phyloP scores from a whole-genome alignment of 495 filamentous ascomycete genomes.

The Aspergillus sclerotioniger region DNA sequence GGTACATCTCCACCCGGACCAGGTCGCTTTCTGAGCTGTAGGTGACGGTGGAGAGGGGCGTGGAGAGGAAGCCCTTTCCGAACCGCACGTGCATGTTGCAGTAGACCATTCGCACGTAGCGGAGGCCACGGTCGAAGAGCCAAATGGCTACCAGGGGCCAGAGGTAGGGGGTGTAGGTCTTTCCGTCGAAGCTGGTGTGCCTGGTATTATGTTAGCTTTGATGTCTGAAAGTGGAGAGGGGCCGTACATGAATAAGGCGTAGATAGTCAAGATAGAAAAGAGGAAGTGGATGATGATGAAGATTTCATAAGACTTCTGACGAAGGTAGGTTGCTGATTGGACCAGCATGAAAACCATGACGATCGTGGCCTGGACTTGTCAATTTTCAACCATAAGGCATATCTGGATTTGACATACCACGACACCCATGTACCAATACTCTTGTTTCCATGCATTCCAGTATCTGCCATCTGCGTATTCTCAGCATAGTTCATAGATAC shows the following conservation, averaged over 20 bases:
- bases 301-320: conserved; percentile 41
- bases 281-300: conserved; percentile 46
- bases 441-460: conserved; percentile 19
- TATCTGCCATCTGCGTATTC: conserved; percentile 9
- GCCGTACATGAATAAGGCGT: conserved; percentile 38
- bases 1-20: conserved; percentile 34
- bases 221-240: neutral
- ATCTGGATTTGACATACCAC: conserved; percentile 18
- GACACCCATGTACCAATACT: conserved; percentile 39
- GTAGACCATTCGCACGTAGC: conserved; percentile 35
- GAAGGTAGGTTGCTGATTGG: conserved; percentile 36
- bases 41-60: conserved; percentile 23
- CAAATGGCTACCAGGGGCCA: conserved; percentile 43
- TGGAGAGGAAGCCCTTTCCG: conserved; percentile 6
- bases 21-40: conserved; percentile 38
- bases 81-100: conserved; percentile 29
- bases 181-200: conserved; percentile 35
- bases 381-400: neutral
- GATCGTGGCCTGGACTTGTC: conserved; percentile 34
- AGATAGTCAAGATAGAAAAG: conserved; percentile 36
- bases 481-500: neutral
- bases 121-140: conserved; percentile 41
- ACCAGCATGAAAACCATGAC: conserved; percentile 38
- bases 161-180: conserved; percentile 36
- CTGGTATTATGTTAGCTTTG: conserved; percentile 16